Conservation (phyloP, 2,329 filamentous ascomycete genomes). For the Pseudonectria buxi region DNA sequence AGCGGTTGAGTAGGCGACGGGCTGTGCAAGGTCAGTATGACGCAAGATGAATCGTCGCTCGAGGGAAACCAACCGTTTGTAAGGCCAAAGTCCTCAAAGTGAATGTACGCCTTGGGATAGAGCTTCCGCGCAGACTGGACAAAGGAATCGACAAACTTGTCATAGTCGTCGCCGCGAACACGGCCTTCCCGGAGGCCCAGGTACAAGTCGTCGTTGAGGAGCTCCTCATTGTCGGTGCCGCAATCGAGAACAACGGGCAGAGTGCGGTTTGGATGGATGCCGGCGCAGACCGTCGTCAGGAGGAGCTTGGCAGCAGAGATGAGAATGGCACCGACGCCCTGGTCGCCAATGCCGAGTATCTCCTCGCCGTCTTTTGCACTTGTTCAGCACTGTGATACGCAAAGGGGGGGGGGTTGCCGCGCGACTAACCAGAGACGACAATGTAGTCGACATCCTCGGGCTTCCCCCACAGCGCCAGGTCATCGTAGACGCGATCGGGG, state of each 20-base stretch:
- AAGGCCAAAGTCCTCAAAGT: conserved; percentile 85
- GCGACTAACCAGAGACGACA: conserved; percentile 64
- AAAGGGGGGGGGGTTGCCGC: too few relatives aligned
- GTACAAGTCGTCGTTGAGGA: conserved; percentile 72
- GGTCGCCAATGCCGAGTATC: conserved; percentile 84
- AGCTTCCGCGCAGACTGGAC: conserved; percentile 59
- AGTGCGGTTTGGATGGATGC: conserved; percentile 71
- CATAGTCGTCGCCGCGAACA: conserved; percentile 64
- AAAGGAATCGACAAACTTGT: conserved; percentile 70
- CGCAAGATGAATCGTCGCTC: too few relatives aligned
- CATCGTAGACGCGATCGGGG: conserved; percentile 56
- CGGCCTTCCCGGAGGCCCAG: conserved; percentile 65
- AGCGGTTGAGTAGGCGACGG: conserved; percentile 67
- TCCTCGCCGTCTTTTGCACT: conserved; percentile 50
- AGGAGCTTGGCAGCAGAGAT: conserved; percentile 81
- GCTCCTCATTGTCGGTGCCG: conserved; percentile 71
- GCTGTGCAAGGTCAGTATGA: conserved; percentile 34
- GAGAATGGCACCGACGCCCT: conserved; percentile 76
- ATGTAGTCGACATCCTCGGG: conserved; percentile 80
- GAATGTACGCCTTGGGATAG: conserved; percentile 76
- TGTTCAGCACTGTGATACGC: conserved; percentile 9
- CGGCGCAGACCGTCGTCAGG: conserved; percentile 79
- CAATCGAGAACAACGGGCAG: conserved; percentile 80
- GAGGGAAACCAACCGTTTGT: conserved; percentile 53
- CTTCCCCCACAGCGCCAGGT: conserved; percentile 60